A percentile compares a stretch with the other conserved stretches of the same genome.
Evolutionary conservation across 345 rosid species (phyloP).

Genomic region (Bruguiera gymnorhiza): DNA sequence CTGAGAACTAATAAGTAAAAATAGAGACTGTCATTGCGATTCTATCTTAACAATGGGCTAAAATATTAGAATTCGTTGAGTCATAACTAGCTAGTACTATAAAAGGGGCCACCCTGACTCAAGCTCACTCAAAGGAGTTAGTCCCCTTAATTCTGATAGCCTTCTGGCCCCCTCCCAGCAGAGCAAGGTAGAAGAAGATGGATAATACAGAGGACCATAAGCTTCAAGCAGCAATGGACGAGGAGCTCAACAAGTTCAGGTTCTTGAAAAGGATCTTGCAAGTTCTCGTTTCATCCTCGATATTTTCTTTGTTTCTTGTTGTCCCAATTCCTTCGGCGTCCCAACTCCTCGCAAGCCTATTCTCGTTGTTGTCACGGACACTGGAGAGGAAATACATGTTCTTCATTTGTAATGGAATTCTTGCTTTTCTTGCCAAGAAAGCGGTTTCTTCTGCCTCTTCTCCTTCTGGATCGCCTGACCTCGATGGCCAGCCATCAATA

Average conservation of each 20-base stretch:
- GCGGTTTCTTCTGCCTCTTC: conserved; percentile 15
- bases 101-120: no score
- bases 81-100: no score
- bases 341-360: conserved; percentile 34
- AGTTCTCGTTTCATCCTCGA: conserved; percentile 24
- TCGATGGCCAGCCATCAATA: not conserved
- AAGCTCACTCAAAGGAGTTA: no score
- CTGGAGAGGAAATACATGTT: conserved; percentile 55
- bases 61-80: no score
- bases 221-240: no score
- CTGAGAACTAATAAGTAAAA: no score
- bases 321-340: conserved; percentile 31
- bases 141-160: no score
- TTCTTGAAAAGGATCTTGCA: conserved; percentile 9
- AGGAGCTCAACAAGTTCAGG: not conserved
- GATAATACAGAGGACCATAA: no score
- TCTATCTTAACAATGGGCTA: no score
- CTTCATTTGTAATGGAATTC: conserved; percentile 54
- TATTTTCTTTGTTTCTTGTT: conserved; percentile 27
- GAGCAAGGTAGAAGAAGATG: no score
- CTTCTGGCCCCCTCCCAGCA: no score
- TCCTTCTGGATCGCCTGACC: not conserved
- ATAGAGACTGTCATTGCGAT: no score
- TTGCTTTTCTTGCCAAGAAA: conserved; percentile 43
- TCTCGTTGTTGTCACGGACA: conserved; percentile 32